Percentiles rank a stretch among this genome's conserved stretches.
These are phyloP conservation scores for Coemansia sp. DNA, from an alignment of 371 early-diverging fungal genomes.

Conservation along the genomic window DNA sequence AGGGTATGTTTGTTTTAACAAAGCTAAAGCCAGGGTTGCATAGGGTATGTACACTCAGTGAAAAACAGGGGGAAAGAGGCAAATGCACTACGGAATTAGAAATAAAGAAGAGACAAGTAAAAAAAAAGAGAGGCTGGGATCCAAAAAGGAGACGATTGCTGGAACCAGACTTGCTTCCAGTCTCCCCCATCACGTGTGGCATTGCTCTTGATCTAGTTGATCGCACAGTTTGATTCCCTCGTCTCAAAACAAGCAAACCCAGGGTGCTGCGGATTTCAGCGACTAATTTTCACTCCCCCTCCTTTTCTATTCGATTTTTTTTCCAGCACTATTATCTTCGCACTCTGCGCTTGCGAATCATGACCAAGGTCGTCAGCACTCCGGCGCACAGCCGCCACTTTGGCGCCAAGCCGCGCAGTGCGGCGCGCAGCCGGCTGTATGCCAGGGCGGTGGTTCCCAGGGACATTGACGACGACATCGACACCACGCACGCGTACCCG, in stretches of 20 bases:
- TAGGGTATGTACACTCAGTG: constrained; percentile 11
- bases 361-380: constrained; percentile 10
- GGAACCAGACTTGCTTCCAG: too few relatives aligned
- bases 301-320: not conserved
- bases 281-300: not conserved
- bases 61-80: not conserved
- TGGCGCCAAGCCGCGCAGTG: constrained; percentile 21
- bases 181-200: too few relatives aligned
- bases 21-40: not conserved
- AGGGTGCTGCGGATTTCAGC: not conserved
- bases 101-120: not conserved
- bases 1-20: not conserved
- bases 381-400: constrained; percentile 21
- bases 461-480: constrained; percentile 45
- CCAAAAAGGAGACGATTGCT: too few relatives aligned
- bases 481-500: constrained; percentile 50
- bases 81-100: not conserved
- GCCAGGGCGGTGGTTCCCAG: constrained; percentile 32
- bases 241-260: too few relatives aligned
- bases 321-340: too few relatives aligned
- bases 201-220: too few relatives aligned
- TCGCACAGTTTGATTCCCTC: too few relatives aligned
- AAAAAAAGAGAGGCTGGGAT: not conserved
- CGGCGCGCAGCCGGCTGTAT: constrained; percentile 33
- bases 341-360: not conserved